Conservation (phyloP, 2,329 filamentous ascomycete species). For the Aspergillus piperis region DNA sequence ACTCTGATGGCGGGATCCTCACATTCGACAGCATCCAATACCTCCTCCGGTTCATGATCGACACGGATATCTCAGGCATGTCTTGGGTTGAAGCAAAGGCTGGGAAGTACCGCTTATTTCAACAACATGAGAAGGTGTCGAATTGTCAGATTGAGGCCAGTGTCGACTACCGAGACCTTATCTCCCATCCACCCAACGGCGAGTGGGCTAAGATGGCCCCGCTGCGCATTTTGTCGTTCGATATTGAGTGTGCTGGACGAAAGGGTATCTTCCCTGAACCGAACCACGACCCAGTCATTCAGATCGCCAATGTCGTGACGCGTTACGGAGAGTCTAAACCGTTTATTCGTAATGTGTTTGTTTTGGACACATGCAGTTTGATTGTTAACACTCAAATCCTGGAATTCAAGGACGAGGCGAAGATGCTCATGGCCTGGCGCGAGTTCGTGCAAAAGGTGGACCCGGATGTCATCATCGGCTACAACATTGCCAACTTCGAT, state of each 20-base stretch:
- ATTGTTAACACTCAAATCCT: slow-evolving; percentile 95
- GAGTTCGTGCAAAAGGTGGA: slow-evolving; percentile 88
- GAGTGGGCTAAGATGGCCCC: slow-evolving; percentile 99
- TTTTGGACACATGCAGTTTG: slow-evolving; percentile 83
- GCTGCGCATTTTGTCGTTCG: slow-evolving; percentile 87
- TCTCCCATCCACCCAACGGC: slow-evolving; percentile 83
- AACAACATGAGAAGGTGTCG: slow-evolving; percentile 70
- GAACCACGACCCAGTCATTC: slow-evolving; percentile 88
- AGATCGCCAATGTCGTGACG: slow-evolving; percentile 96
- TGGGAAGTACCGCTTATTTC: slow-evolving; percentile 70
- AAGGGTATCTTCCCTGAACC: slow-evolving; percentile 98
- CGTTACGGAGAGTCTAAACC: slow-evolving; percentile 93
- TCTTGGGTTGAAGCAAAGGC: slow-evolving; percentile 90
- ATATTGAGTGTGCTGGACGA: slow-evolving; percentile 97
- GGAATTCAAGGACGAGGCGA: slow-evolving; percentile 75
- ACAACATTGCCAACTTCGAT: slow-evolving; percentile 99
- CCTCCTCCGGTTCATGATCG: slow-evolving; percentile 95
- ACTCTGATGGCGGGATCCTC: slow-evolving; percentile 68
- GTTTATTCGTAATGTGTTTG: slow-evolving; percentile 95
- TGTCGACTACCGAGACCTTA: slow-evolving; percentile 77
- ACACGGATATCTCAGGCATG: slow-evolving; percentile 92
- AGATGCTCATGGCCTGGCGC: slow-evolving; percentile 91
- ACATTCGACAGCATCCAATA: slow-evolving; percentile 98
- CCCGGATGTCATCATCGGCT: slow-evolving; percentile 96
- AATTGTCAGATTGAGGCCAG: slow-evolving; percentile 96